Conservation (phyloP, 805 yeast genomes). For the Scheffersomyces spartinae region DNA sequence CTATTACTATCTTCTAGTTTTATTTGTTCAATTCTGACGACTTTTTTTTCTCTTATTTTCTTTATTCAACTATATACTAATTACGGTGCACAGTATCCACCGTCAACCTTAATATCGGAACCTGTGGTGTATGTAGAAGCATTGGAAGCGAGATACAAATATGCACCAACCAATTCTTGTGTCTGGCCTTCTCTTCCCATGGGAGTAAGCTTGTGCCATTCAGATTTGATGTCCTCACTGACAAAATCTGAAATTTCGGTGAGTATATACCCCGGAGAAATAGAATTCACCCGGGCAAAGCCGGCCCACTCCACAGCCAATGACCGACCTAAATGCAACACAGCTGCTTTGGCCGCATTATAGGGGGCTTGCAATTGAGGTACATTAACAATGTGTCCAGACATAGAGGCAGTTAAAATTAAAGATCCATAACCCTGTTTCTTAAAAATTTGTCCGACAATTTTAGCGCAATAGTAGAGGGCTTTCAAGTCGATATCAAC, state of each 20-base stretch:
- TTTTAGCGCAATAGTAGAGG: conserved; percentile 32
- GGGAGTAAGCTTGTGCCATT: conserved; percentile 31
- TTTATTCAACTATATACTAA: no score
- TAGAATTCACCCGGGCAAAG: conserved; percentile 30
- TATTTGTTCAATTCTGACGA: no score
- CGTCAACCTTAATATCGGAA: conserved; percentile 33
- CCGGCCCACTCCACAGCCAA: conserved; percentile 39
- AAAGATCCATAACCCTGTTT: conserved; percentile 31
- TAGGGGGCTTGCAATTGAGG: conserved; percentile 36
- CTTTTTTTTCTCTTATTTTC: no score
- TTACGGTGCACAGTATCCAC: no score
- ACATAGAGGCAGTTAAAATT: conserved; percentile 34
- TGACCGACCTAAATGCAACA: conserved; percentile 29
- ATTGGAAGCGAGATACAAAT: conserved; percentile 32
- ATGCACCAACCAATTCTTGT: conserved; percentile 35
- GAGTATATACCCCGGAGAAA: conserved; percentile 32
- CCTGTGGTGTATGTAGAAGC: conserved; percentile 35
- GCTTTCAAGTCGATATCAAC: conserved; percentile 30
- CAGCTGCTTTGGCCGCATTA: conserved; percentile 36
- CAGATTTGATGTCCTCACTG: conserved; percentile 17
- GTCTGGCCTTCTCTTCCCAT: conserved; percentile 35
- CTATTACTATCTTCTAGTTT: no score
- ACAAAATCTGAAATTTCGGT: conserved; percentile 31
- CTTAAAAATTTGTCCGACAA: conserved; percentile 27
- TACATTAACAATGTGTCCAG: conserved; percentile 35